phyloP scores from a whole-genome alignment of 2,329 filamentous ascomycete genomes.

The Exophiala mesophila region DNA sequence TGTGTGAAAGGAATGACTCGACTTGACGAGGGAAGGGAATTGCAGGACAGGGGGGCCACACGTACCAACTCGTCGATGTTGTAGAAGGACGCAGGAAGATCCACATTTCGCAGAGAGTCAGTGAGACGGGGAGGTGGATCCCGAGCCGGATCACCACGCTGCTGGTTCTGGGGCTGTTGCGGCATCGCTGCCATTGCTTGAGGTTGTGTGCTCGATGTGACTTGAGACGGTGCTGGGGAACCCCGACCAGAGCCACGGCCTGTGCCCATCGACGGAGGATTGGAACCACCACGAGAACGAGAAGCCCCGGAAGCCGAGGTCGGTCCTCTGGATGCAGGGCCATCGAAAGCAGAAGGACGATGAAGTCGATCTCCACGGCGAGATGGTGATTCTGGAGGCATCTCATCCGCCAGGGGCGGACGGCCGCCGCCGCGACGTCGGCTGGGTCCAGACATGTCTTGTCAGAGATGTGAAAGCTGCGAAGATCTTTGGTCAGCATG shows the following conservation, averaged over 20 bases:
- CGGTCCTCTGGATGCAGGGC: constrained; percentile 25
- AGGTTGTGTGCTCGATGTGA: constrained; percentile 9
- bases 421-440: constrained; percentile 24
- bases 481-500: constrained; percentile 4
- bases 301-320: constrained; percentile 20
- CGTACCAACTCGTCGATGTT: constrained; percentile 26
- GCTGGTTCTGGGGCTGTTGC: not conserved
- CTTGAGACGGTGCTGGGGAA: constrained; percentile 12
- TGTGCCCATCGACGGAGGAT: constrained; percentile 10
- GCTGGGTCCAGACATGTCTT: constrained; percentile 23
- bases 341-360: constrained; percentile 23
- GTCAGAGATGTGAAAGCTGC: constrained; percentile 2
- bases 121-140: constrained; percentile 18
- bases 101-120: constrained; percentile 25
- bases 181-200: constrained; percentile 3
- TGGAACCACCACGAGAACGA: constrained; percentile 14
- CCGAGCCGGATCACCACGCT: constrained; percentile 22
- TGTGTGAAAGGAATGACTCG: too few species aligned
- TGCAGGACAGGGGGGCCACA: constrained; percentile 6
- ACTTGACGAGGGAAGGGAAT: not conserved
- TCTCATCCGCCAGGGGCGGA: constrained; percentile 24
- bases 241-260: constrained; percentile 14
- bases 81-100: constrained; percentile 26
- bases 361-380: constrained; percentile 18
- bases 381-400: constrained; percentile 29